Evolutionary conservation across 129 eudicot species (phyloP), one percentile per base, ranked within the genome.

Genomic region (Ambrosia artemisiifolia): DNA sequence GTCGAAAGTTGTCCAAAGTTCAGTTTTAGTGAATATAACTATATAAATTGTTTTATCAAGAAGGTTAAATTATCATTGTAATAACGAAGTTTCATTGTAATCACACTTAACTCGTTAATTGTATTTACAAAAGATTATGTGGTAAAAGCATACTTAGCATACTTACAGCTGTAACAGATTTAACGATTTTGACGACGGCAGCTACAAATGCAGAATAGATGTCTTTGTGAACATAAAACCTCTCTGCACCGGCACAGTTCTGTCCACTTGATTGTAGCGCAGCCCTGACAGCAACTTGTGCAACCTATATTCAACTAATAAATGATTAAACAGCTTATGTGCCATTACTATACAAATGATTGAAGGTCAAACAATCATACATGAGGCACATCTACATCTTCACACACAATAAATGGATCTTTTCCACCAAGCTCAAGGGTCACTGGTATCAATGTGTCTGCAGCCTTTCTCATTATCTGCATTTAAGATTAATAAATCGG

Each of bases 361-460:
- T 35, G 3, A 65, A 72, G 74, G 55, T 63, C 59, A 64, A 76
- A 61, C 42, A 18, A 61, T 32, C 88, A 55, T 90, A 94, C 99
- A 77, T 90, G 99, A 55, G 88, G 82, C 63, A 94, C 87, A 67
- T 94, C 93, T 1, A 81, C 97, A 83, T 94, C 99, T 79, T 90
- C 99, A 72, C 99, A 94, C 80, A 94, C 99, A 68, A 94, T 86
- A 79, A 94, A 94, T 51, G 99, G 91, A 85, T 94, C 99, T 84
- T 94, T 94, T 75, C 99, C 99, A n/a, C 99, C 99, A 75, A 94
- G 97, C 89, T 94, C 99, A 70, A 94, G 96, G 35, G 99, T 94
- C 62, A 90, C 99, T 14, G 99, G 99, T 64, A 87, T 94, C 64
- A 94, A 75, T 13, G 97, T 86, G 75, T 94, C 94, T 9, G 99